phyloP scores from a whole-genome alignment of 2,329 filamentous ascomycete genomes.

The Ceratocystis cacaofunesta region DNA sequence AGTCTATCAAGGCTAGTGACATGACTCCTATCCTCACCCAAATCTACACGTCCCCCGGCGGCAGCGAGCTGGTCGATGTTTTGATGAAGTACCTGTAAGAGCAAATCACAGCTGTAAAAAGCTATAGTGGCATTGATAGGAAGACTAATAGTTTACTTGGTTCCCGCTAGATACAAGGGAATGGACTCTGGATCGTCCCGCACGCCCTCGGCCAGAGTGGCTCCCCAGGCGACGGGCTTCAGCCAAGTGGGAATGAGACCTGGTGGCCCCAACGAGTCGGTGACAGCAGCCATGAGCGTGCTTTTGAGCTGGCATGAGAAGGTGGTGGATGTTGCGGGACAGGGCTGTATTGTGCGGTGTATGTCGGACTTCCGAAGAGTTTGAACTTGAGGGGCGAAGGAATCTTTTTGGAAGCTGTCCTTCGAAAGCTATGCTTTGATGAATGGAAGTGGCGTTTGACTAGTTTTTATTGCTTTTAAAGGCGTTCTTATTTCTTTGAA shows the following conservation, averaged over 20 bases:
- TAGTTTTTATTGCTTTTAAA: background rate
- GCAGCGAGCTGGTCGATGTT: slow-evolving; percentile 74
- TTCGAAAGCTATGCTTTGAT: too few relatives aligned
- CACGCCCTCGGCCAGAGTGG: slow-evolving; percentile 34
- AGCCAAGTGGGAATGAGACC: slow-evolving; percentile 55
- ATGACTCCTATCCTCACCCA: slow-evolving; percentile 79
- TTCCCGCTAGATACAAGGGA: slow-evolving; percentile 60
- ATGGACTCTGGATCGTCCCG: slow-evolving; percentile 45
- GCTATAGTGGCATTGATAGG: background rate
- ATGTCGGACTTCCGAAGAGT: slow-evolving; percentile 92
- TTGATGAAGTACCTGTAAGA: slow-evolving; percentile 95
- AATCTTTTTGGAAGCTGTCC: too few relatives aligned
- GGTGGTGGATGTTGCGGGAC: slow-evolving; percentile 81
- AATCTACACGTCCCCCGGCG: slow-evolving; percentile 64
- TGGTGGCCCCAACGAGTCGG: slow-evolving; percentile 44
- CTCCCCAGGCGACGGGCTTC: slow-evolving; percentile 76
- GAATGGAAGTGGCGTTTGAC: too few relatives aligned
- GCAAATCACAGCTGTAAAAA: background rate
- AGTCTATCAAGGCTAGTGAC: slow-evolving; percentile 89
- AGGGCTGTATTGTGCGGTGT: slow-evolving; percentile 79
- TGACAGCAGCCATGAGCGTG: slow-evolving; percentile 87
- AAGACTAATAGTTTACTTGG: background rate
- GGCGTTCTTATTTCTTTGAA: background rate
- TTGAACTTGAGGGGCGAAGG: slow-evolving; percentile 17
- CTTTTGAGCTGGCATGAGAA: slow-evolving; percentile 98